These are phyloP conservation scores for Herpotrichia juniperi DNA, from an alignment of 2,329 filamentous ascomycete genomes.

Conservation along the genomic window DNA sequence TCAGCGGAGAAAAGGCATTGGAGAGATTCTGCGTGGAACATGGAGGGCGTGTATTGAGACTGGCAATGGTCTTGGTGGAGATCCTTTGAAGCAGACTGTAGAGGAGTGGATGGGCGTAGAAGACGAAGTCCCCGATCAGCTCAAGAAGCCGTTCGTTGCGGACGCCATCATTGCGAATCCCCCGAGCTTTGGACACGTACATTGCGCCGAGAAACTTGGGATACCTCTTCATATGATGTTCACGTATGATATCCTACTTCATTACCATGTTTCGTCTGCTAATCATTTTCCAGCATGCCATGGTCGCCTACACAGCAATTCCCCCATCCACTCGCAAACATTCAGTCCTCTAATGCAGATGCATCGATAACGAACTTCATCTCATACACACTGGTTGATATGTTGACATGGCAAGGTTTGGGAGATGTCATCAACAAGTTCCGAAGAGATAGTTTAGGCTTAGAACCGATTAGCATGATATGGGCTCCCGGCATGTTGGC, in stretches of 20 bases:
- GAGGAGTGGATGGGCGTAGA: conserved; percentile 55
- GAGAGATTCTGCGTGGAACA: conserved; percentile 80
- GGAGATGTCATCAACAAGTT: conserved; percentile 93
- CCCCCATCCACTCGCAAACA: conserved; percentile 84
- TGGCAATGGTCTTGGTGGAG: conserved; percentile 66
- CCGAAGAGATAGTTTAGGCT: conserved; percentile 72
- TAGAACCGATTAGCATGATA: conserved; percentile 79
- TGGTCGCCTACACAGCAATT: conserved; percentile 87
- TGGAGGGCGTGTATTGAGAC: conserved; percentile 86
- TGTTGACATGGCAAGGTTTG: conserved; percentile 91
- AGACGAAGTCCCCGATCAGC: conserved; percentile 43
- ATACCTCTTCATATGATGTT: conserved; percentile 87
- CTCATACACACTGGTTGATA: conserved; percentile 83
- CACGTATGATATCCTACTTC: conserved; percentile 62
- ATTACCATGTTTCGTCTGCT: background rate
- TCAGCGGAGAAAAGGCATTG: conserved; percentile 75
- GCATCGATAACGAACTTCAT: conserved; percentile 80
- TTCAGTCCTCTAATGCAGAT: conserved; percentile 77
- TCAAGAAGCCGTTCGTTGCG: conserved; percentile 73
- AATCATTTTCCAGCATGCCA: conserved; percentile 67
- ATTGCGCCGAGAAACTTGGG: conserved; percentile 76
- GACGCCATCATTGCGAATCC: conserved; percentile 81
- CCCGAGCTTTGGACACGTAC: conserved; percentile 76
- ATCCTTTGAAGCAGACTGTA: conserved; percentile 59
- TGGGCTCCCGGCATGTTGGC: conserved; percentile 83